Conservation (phyloP, 2,329 filamentous ascomycete genomes). For the Magnaporthales sp. region DNA sequence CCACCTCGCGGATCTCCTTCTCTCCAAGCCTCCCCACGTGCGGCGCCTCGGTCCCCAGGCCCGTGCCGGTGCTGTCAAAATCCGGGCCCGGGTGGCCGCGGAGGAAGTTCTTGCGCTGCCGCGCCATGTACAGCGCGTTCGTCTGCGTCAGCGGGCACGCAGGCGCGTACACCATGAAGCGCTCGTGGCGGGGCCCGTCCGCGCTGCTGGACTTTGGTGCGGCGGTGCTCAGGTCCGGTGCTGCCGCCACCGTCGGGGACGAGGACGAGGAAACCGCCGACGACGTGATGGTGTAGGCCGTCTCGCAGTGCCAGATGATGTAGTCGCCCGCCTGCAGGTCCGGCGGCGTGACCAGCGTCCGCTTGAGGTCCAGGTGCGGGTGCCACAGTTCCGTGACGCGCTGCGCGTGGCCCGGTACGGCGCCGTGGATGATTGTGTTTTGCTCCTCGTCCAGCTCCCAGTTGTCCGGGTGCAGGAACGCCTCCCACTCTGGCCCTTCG, state of each 20-base stretch:
- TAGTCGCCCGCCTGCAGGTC: conserved; percentile 47
- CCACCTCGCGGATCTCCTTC: conserved; percentile 40
- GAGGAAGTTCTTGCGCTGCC: conserved; percentile 48
- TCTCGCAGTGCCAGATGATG: conserved; percentile 50
- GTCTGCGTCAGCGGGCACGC: conserved; percentile 48
- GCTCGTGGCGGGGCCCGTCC: conserved; percentile 32
- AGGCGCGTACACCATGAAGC: conserved; percentile 43
- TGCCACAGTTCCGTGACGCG: conserved; percentile 50
- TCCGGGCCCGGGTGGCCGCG: conserved; percentile 45
- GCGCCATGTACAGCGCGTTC: conserved; percentile 47
- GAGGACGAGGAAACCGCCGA: conserved; percentile 24
- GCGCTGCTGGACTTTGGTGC: conserved; percentile 18
- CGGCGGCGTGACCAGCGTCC: conserved; percentile 46
- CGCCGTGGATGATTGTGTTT: conserved; percentile 48
- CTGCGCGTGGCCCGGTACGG: conserved; percentile 49
- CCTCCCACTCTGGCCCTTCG: conserved; percentile 35
- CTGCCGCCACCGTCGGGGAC: conserved; percentile 16
- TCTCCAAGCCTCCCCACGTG: conserved; percentile 38
- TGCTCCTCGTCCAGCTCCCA: conserved; percentile 37
- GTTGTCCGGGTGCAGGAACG: conserved; percentile 38
- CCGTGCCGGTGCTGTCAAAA: conserved; percentile 44
- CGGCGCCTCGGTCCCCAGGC: conserved; percentile 42
- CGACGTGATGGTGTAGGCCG: conserved; percentile 45
- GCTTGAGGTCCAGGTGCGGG: conserved; percentile 43
- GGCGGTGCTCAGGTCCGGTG: conserved; percentile 12